Conservation (phyloP, 202 grass and related monocot species). For the Schoenoplectus triqueter region DNA sequence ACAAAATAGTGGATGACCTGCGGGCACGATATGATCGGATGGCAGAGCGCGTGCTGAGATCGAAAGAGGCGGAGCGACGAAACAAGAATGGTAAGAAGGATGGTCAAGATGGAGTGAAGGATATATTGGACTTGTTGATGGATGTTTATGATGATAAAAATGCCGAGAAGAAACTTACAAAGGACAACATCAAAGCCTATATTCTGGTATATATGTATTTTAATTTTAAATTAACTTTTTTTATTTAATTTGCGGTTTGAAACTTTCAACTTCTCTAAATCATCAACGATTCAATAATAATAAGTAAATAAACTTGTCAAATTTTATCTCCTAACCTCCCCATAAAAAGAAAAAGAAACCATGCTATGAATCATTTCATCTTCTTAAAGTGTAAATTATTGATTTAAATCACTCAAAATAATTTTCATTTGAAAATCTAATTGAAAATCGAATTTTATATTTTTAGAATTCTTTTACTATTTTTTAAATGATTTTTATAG, state of each 20-base stretch:
- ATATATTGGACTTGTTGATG: conserved; percentile 71
- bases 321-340: not conserved
- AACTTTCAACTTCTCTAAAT: too few species aligned
- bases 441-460: too few species aligned
- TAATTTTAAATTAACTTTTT: not conserved
- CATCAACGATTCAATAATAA: too few species aligned
- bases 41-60: conserved; percentile 63
- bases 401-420: too few species aligned
- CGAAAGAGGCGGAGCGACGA: conserved; percentile 44
- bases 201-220: conserved; percentile 51
- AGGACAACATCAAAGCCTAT: conserved; percentile 81
- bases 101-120: conserved; percentile 19
- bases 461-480: too few species aligned
- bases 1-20: conserved; percentile 42
- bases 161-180: conserved; percentile 59
- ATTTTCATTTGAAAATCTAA: too few species aligned
- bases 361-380: too few species aligned
- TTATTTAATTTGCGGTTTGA: not conserved
- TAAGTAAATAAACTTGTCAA: not conserved
- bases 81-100: not conserved
- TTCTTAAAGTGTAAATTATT: too few species aligned
- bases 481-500: too few species aligned
- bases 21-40: conserved; percentile 57
- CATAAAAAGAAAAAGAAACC: not conserved
- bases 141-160: conserved; percentile 64